These are phyloP conservation scores for Chlorella sp. DNA, from an alignment of 139 green algal species.

Conservation along the genomic window DNA sequence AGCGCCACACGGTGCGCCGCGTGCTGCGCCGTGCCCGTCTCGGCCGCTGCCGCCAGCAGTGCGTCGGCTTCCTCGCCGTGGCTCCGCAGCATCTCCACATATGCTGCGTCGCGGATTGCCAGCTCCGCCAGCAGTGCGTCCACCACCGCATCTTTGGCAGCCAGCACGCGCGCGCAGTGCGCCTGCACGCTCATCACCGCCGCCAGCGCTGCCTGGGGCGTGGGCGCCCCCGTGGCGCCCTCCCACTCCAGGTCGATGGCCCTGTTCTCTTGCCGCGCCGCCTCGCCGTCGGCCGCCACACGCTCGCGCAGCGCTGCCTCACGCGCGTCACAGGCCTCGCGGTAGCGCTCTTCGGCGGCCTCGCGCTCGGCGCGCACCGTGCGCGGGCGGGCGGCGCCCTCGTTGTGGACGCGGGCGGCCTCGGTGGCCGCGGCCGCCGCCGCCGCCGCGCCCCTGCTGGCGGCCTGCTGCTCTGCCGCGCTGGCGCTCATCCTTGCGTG, in stretches of 20 bases:
- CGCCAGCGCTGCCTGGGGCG: neutral
- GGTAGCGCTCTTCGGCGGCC: no score
- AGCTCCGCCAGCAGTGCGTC: neutral
- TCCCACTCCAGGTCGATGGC: slow-evolving; percentile 29
- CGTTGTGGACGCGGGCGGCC: no score
- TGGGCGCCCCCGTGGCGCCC: no score
- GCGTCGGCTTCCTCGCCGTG: slow-evolving; percentile 21
- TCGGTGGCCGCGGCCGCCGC: no score
- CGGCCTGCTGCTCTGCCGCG: no score
- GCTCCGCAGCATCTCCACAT: slow-evolving; percentile 10
- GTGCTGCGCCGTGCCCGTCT: neutral
- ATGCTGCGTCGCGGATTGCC: slow-evolving; percentile 6
- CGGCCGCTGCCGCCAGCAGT: slow-evolving; percentile 9
- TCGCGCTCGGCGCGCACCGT: no score
- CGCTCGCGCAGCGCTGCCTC: slow-evolving; percentile 11
- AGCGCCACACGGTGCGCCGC: slow-evolving; percentile 7
- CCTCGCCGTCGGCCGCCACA: slow-evolving; percentile 13
- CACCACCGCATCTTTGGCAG: slow-evolving; percentile 8
- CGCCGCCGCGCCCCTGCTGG: no score
- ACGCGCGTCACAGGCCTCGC: neutral
- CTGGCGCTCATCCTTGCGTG: no score
- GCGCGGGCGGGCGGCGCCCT: no score
- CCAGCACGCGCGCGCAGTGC: slow-evolving; percentile 19
- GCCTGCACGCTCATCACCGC: no score
- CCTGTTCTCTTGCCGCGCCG: neutral